Evolutionary conservation across 345 rosid genomes (phyloP), one percentile per base, ranked within the genome.

Genomic region (Excoecaria agallocha): DNA sequence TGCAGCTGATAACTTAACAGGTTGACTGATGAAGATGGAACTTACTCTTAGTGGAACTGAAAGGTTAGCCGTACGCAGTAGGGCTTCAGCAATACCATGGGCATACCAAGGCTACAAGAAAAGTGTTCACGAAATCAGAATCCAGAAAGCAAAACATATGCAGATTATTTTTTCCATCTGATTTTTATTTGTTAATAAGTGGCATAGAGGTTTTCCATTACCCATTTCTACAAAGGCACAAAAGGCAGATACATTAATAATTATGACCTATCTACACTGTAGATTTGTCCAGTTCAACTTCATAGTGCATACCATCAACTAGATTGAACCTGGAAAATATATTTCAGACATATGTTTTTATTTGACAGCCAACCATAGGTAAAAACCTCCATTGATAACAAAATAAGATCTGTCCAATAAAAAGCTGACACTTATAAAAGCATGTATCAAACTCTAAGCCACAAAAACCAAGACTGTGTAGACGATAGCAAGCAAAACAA

Each of bases 71-170:
- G 99, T 91, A 0, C 97, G 93, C 81, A 95, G 68, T 78, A 93
- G 93, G 72, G 99, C 99, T 84, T 90, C 97, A 69, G 97, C 98
- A 38, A 95, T 90, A 64, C 97, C 99, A 78, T 95, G 96, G 80
- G 99, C 97, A 84, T 95, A 95, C 98, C 99, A 95, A 71, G 30
- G 30, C 30, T 30, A 30, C 30, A 30, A 30, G 30, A 30, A 30
- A 30, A 30, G 30, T 1, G 30, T 30, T 30, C 30, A 30, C 30
- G 2, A 30, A 1, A 30, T 30, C 30, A 30, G 30, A 30, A 30
- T 1, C 30, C 30, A 30, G 30, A 30, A 30, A 30, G 30, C 30
- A 30, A 30, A 30, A 30, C 30, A 30, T 30, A 30, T 30, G 30
- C 30, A 30, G 30, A 70, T 13, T 41, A 6, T 60, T n/a, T n/a